Percentiles rank a stretch among this genome's conserved stretches.
phyloP scores from a whole-genome alignment of 164 flowering plant species.

The Macadamia integrifolia region DNA sequence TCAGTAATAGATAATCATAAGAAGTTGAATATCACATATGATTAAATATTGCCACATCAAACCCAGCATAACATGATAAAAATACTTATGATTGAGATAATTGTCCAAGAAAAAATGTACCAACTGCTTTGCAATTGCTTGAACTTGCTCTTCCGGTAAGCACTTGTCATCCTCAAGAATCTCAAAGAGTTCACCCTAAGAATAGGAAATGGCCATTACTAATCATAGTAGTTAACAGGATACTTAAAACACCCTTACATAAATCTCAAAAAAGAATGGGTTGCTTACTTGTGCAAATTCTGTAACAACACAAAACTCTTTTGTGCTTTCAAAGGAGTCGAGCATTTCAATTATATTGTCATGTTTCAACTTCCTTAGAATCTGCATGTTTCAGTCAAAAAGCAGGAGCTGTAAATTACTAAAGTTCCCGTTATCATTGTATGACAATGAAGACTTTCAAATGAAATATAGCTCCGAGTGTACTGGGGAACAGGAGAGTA shows the following conservation, averaged over 20 bases:
- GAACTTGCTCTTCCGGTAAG: constrained; percentile 97
- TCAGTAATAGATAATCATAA: neutral
- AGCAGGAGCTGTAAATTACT: neutral
- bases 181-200: constrained; percentile 95
- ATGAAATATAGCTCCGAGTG: neutral
- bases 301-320: constrained; percentile 96
- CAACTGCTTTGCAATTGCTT: constrained; percentile 96
- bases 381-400: constrained; percentile 41
- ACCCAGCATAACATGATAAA: neutral
- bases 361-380: constrained; percentile 86
- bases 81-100: neutral
- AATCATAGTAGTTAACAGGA: neutral
- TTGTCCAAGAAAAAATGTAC: constrained; percentile 29
- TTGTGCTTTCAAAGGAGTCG: constrained; percentile 91
- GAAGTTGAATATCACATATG: neutral
- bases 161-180: constrained; percentile 92
- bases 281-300: constrained; percentile 85
- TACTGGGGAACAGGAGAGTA: no score
- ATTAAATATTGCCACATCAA: neutral
- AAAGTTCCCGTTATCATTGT: neutral
- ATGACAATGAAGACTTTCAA: neutral
- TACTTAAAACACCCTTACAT: neutral
- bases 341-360: constrained; percentile 95
- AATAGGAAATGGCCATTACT: constrained; percentile 6
- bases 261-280: neutral